Base-by-base conservation (phyloP, 345 rosid genomes). In the Gossypium turneri region DNA sequence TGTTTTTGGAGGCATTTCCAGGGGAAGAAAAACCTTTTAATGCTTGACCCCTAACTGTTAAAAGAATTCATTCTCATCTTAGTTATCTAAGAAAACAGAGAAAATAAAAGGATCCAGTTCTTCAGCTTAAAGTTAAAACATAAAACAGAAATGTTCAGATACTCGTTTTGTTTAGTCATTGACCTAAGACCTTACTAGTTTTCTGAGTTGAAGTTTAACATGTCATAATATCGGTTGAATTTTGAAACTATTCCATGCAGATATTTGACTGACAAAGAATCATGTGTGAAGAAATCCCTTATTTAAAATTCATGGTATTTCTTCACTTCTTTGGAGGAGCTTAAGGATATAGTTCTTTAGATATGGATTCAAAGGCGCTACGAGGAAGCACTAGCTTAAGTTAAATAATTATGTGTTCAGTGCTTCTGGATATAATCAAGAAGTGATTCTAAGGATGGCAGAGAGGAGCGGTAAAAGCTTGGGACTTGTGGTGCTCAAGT, bases 201-300 rank as follows among this genome's bases (percentile, higher is more conserved):
- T 67, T 22, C 10, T 11, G 11, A 53, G 25, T 44, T 44, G 29
- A 44, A 44, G 52, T 41, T 64, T n/a, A 41, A 65, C 13, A 43
- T 41, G 24, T 27, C 44, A 25, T 69, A 16, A 0, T 51, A 17
- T 51, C 1, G 44, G 2, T 43, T 51, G 44, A 68, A 50, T 25
- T 38, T 69, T 34, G 34, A 19, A 59, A 68, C 34, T 15, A 25
- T 70, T 63, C 58, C 73, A n/a, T 80, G 84, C 87, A 84, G 89
- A 73, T 82, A 82, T 79, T 77, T 84, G 76, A 84, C 44, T 58
- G 67, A 74, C 62, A 4, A 53, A 50, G 63, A 63, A 70, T 59
- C 70, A 22, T 61, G 59, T 71, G 9, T 41, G 81, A 75, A 27
- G 61, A 70, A 53, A n/a, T 61, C 50, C 53, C 25, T 55, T 67